Evolutionary conservation across 352 stramenopile genomes (phyloP), one percentile per base, ranked within the genome.

Genomic region (Pythium scleroteichum): DNA sequence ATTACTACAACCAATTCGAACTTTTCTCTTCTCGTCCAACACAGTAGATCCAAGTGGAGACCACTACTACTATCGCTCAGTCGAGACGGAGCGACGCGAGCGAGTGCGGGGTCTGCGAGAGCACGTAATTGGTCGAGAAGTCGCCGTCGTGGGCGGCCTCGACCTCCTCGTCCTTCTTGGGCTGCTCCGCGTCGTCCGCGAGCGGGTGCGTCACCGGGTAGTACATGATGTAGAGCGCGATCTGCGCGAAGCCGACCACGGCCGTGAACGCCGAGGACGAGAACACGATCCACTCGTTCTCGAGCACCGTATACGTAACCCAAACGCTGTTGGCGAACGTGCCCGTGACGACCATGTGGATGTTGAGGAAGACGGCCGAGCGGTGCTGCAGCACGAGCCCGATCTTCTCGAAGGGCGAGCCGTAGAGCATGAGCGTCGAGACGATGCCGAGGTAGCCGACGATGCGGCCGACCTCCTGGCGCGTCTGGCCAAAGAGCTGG

Each of bases 271-370:
- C 56, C 50, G 82, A 83, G 24, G 73, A 72, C 20, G 73, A 64
- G 53, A 87, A 75, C 29, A 85, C 59, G 58, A 85, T 80, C 78
- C 69, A 79, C 20, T 85, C 66, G 6, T 53, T 53, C 24, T 68
- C 64, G 26, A 85, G 66, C 7, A 66, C 64, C 19, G 68, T 73
- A 71, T 82, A 84, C 22, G 52, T 72, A 62, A 84, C 72, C 75
- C 77, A 84, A 35, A 78, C 68, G 19, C 59, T 62, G 61, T 84
- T 84, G 68, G 77, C 82, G 61, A 76, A 70, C n/a, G 68, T 74
- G 40, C 72, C 74, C 6, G 71, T 73, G 46, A 75, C 56, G 10
- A 86, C 75, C 68, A 86, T 80, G 64, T 82, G 64, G 42, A 84
- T 82, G 16, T 76, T 72, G 45, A 86, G 75, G 62, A 77, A 75